phyloP scores from a whole-genome alignment of 176 grass and related monocot genomes.

The Carex myosuroides region DNA sequence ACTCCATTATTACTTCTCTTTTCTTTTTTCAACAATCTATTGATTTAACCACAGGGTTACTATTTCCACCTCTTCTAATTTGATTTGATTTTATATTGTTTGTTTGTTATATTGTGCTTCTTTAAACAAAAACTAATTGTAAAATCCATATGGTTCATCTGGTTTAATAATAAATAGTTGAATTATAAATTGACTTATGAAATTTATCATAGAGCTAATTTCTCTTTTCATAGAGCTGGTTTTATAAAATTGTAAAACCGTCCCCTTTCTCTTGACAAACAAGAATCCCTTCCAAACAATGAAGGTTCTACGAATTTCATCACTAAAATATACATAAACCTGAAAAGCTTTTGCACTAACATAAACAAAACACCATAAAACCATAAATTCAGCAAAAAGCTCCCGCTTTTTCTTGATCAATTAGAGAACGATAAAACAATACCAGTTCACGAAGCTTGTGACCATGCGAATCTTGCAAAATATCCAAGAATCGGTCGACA shows the following conservation, averaged over 20 bases:
- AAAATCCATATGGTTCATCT: background rate
- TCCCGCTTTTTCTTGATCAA: background rate
- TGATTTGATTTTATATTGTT: background rate
- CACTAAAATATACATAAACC: background rate
- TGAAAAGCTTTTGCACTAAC: background rate
- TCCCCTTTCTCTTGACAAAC: background rate
- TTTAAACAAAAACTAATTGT: background rate
- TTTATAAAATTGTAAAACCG: background rate
- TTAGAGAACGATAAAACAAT: background rate
- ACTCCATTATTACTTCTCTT: background rate
- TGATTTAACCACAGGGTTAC: background rate
- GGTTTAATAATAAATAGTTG: background rate
- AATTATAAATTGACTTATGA: background rate
- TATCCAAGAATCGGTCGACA: slow-evolving; percentile 60
- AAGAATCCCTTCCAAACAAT: background rate
- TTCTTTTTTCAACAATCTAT: background rate
- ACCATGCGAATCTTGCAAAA: slow-evolving; percentile 61
- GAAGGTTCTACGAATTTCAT: background rate
- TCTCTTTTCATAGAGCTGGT: too few relatives aligned
- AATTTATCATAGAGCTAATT: background rate
- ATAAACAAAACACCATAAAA: background rate
- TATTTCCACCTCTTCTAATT: background rate
- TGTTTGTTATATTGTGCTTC: background rate
- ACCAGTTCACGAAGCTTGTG: slow-evolving; percentile 47
- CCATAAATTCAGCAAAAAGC: background rate